Percentiles rank a stretch among this genome's conserved stretches.
phyloP scores from a whole-genome alignment of 1,139 yeast species.

The Sugiyamaella neomexicana region DNA sequence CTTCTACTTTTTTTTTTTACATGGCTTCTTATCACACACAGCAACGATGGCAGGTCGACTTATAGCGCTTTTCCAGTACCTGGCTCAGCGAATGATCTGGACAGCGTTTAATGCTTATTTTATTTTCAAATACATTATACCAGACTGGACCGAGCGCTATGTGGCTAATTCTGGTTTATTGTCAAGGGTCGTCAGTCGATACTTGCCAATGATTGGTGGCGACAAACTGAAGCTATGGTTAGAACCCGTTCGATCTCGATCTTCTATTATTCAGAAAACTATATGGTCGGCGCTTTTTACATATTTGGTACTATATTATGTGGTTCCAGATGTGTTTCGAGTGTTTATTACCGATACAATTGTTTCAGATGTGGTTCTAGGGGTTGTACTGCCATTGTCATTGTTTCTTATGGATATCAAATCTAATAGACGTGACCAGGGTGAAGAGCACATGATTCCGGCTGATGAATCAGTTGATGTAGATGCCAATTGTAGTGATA shows the following conservation, averaged over 20 bases:
- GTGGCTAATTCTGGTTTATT: background rate
- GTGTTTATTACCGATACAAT: background rate
- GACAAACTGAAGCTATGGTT: background rate
- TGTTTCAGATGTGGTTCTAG: background rate
- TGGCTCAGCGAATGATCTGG: conserved; percentile 6
- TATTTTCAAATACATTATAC: conserved; percentile 4
- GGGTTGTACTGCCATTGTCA: background rate
- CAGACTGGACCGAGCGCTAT: background rate
- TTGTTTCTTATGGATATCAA: conserved; percentile 6
- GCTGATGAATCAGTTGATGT: background rate
- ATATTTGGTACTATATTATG: background rate
- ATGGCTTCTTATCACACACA: background rate
- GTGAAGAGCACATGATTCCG: background rate
- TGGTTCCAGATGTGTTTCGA: background rate
- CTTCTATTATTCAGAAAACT: background rate
- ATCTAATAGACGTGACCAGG: background rate
- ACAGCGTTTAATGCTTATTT: conserved; percentile 2
- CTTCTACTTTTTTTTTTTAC: background rate
- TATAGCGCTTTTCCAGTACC: background rate
- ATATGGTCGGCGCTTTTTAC: background rate
- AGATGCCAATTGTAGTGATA: background rate
- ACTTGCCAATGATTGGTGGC: background rate
- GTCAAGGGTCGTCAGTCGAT: background rate
- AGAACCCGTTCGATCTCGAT: background rate
- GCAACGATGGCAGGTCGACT: background rate